Base-by-base conservation (phyloP, 345 rosid genomes). In the Geranium brycei region DNA sequence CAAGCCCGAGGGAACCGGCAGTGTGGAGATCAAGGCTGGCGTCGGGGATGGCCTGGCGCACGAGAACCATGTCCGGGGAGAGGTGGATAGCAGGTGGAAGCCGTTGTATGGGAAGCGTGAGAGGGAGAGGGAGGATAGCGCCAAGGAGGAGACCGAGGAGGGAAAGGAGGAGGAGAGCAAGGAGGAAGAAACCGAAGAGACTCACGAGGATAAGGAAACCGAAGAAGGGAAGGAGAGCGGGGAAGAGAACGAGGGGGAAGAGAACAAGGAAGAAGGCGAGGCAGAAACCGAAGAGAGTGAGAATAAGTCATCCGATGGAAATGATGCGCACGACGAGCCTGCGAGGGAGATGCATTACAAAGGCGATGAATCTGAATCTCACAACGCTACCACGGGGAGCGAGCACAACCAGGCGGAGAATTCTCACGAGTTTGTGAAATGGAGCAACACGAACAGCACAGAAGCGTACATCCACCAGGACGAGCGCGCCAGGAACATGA, bases 271-370 rank as follows among this genome's bases (percentile, higher is more conserved):
- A 51, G 65, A 76, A 35, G 74, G 68, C 17, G 17, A 53, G 41
- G 41, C 7, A 35, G 41, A 35, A 7, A 35, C 7, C 41, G 41
- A 23, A 23, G 28, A 35, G 41, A 35, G 41, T 35, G 41, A 35
- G 5, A 7, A 35, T 40, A 70, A 70, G 28, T 65, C 56, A 41
- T 23, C 28, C 2, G 85, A 66, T 70, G 82, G 80, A 77, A 71
- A 72, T 72, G 80, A 77, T 47, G 66, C 60, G 31, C 73, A 59
- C 51, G 70, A 40, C 63, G 83, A 82, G 63, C 85, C 79, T 73
- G 85, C 87, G 28, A 83, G 96, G 68, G 96, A 87, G 80, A 81
- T 75, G 71, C 77, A 87, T 67, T 87, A 89, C 76, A 83, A 83
- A 18, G 93, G 91, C 35, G 91, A 89, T 73, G 87, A 87, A 83